phyloP scores from a whole-genome alignment of 306 rosid species.

The Ammopiptanthus mongolicus region DNA sequence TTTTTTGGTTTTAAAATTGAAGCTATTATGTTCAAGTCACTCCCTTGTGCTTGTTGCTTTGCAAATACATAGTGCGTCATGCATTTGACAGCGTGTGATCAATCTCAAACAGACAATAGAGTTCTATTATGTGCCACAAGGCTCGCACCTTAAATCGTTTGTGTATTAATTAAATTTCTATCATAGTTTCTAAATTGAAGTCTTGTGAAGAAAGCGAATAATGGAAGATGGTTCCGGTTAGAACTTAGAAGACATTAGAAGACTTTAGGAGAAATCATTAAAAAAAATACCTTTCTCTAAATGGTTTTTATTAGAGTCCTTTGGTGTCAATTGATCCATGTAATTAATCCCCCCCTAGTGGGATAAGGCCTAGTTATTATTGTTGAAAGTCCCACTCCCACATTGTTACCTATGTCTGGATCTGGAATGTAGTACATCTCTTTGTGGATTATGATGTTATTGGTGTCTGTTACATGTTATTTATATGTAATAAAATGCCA shows the following conservation, averaged over 20 bases:
- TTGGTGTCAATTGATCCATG: neutral
- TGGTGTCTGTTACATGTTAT: neutral
- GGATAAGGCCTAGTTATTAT: neutral
- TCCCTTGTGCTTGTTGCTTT: neutral
- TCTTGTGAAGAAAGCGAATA: neutral
- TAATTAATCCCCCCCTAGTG: neutral
- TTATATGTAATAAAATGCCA: neutral
- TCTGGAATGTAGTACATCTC: neutral
- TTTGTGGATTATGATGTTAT: neutral
- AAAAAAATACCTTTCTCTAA: neutral
- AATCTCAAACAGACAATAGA: neutral
- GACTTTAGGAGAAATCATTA: neutral
- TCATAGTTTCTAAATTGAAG: neutral
- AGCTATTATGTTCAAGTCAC: neutral
- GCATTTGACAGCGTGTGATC: neutral
- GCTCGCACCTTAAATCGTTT: neutral
- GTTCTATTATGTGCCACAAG: neutral
- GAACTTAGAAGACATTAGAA: neutral
- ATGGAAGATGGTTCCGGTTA: neutral
- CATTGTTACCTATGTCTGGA: neutral
- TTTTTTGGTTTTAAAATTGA: neutral
- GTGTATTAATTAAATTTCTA: neutral
- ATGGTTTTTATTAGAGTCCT: neutral
- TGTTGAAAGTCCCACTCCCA: neutral
- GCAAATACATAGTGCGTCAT: neutral